Percentiles rank a stretch among this genome's conserved stretches.
Evolutionary conservation across 2,329 filamentous ascomycete species (phyloP).

Genomic region (Coniochaeta prunicola): DNA sequence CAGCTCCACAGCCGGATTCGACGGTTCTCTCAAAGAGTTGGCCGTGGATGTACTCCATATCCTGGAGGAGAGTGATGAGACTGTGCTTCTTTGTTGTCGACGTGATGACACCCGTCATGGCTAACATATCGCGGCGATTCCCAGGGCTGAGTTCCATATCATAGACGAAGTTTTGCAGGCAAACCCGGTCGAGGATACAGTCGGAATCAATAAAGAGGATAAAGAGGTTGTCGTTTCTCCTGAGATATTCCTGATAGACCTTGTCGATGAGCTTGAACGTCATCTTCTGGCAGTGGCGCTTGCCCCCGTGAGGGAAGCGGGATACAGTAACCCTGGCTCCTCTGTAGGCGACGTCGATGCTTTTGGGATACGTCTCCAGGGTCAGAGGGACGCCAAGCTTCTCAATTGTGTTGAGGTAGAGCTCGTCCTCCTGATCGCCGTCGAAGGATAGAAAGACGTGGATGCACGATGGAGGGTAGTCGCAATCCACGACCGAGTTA

Average conservation of each 20-base stretch:
- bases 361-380: constrained; percentile 73
- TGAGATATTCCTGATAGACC: constrained; percentile 81
- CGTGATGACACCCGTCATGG: constrained; percentile 96
- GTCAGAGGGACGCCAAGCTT: constrained; percentile 75
- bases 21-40: constrained; percentile 94
- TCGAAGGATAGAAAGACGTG: constrained; percentile 96
- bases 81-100: constrained; percentile 85
- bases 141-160: constrained; percentile 97
- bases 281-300: constrained; percentile 86
- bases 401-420: constrained; percentile 81
- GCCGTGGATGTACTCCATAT: constrained; percentile 97
- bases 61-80: constrained; percentile 85
- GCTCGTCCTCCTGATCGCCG: constrained; percentile 78
- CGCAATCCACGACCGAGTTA: constrained; percentile 86
- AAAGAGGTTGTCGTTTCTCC: constrained; percentile 84
- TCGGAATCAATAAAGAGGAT: constrained; percentile 97
- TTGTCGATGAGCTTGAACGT: constrained; percentile 92
- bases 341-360: constrained; percentile 83
- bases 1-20: constrained; percentile 86
- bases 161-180: constrained; percentile 95
- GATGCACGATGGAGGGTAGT: constrained; percentile 86
- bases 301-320: constrained; percentile 86
- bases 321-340: constrained; percentile 82
- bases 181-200: constrained; percentile 85
- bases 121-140: constrained; percentile 85